Conservation (phyloP, 164 flowering plant species). For the Liriodendron chinense region DNA sequence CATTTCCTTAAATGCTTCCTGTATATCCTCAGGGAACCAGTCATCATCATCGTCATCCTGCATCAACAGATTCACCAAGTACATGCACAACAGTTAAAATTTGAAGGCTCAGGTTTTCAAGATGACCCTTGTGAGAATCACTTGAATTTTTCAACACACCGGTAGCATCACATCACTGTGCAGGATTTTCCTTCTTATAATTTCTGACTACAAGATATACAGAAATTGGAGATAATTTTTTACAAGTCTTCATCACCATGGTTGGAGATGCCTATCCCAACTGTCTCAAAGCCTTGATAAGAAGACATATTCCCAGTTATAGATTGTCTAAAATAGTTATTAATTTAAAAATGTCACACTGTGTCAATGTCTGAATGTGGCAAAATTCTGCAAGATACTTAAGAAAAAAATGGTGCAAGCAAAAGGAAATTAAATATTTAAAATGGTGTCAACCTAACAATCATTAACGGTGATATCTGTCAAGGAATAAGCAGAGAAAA, state of each 20-base stretch:
- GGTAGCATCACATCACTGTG: too few species aligned
- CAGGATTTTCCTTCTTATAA: too few species aligned
- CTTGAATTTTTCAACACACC: neutral
- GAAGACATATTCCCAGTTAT: too few species aligned
- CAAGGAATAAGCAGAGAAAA: neutral
- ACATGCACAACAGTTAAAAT: neutral
- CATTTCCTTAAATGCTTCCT: conserved; percentile 81
- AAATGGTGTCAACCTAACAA: neutral
- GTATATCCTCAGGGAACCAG: conserved; percentile 82
- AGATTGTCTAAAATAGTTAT: too few species aligned
- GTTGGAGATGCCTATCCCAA: neutral
- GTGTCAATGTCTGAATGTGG: neutral
- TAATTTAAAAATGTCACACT: neutral
- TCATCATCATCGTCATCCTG: conserved; percentile 84
- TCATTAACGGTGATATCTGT: neutral
- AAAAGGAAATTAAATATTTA: neutral
- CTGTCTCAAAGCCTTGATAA: neutral
- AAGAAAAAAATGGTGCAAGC: neutral
- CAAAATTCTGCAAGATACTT: neutral
- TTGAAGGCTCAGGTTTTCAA: neutral
- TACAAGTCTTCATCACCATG: neutral
- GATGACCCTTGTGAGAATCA: neutral
- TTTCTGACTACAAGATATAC: too few species aligned
- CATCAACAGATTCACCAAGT: conserved; percentile 12
- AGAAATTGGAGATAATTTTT: neutral